Evolutionary conservation across 306 rosid species (phyloP).

Genomic region (Nissolia schottii): DNA sequence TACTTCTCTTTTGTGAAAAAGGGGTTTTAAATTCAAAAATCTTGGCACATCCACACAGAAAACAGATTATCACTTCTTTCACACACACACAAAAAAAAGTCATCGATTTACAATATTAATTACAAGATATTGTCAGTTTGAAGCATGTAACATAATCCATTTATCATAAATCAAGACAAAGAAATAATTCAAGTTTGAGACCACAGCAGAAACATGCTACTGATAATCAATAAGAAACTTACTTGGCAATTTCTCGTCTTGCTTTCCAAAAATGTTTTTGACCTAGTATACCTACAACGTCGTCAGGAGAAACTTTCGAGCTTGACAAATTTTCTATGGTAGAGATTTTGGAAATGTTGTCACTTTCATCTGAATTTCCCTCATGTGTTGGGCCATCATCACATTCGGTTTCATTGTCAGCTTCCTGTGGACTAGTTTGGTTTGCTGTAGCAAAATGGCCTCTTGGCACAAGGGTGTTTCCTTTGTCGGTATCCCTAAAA

Average conservation of each 20-base stretch:
- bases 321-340: constrained; percentile 55
- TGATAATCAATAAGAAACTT: constrained; percentile 32
- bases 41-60: background rate
- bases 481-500: constrained; percentile 39
- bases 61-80: background rate
- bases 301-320: constrained; percentile 69
- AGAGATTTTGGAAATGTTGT: constrained; percentile 62
- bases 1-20: background rate
- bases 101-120: background rate
- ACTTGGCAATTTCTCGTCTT: constrained; percentile 82
- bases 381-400: constrained; percentile 25
- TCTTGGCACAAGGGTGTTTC: constrained; percentile 6
- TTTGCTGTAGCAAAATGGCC: constrained; percentile 17
- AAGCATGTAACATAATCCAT: constrained; percentile 10
- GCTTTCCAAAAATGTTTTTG: constrained; percentile 97
- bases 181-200: constrained; percentile 10
- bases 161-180: background rate
- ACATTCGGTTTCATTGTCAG: constrained; percentile 31
- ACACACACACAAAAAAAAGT: background rate
- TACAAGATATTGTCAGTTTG: constrained; percentile 1
- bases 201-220: constrained; percentile 19
- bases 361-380: constrained; percentile 53
- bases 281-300: constrained; percentile 79
- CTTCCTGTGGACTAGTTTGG: constrained; percentile 38
- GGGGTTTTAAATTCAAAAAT: no score